phyloP scores from a whole-genome alignment of 495 filamentous ascomycete genomes.

The Talaromyces borbonicus region DNA sequence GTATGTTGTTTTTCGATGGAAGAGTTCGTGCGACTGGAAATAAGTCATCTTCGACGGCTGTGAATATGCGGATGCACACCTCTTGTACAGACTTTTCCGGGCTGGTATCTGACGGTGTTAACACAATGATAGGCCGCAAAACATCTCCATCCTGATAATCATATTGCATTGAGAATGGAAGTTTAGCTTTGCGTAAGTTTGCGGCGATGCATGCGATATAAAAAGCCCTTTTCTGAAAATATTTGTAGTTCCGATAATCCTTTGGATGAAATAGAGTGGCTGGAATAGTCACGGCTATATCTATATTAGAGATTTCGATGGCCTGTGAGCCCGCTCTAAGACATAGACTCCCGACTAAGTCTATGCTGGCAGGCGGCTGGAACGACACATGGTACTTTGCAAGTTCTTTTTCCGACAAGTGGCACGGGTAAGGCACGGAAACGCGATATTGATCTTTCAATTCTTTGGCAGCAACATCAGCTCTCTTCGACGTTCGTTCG shows the following conservation, averaged over 20 bases:
- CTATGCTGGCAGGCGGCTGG: constrained; percentile 63
- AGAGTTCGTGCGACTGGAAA: constrained; percentile 61
- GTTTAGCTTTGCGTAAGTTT: constrained; percentile 47
- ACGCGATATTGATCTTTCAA: constrained; percentile 57
- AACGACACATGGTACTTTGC: constrained; percentile 75
- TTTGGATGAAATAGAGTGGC: constrained; percentile 75
- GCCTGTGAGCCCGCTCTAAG: constrained; percentile 61
- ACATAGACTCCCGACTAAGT: constrained; percentile 81
- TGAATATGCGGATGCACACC: constrained; percentile 68
- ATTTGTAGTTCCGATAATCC: constrained; percentile 86
- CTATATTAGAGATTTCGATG: constrained; percentile 48
- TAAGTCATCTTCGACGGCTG: constrained; percentile 50
- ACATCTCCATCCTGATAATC: constrained; percentile 64
- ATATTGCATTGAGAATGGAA: constrained; percentile 50
- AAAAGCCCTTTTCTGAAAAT: constrained; percentile 90
- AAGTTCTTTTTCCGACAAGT: constrained; percentile 58
- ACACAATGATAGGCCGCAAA: constrained; percentile 61
- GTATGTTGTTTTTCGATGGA: constrained; percentile 61
- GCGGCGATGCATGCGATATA: constrained; percentile 75
- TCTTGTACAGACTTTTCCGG: constrained; percentile 24
- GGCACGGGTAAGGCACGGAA: constrained; percentile 70
- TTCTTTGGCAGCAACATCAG: constrained; percentile 55
- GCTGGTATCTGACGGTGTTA: constrained; percentile 30
- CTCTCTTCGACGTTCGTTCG: constrained; percentile 41
- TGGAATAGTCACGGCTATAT: constrained; percentile 83